Evolutionary conservation across 257 asterid genomes (phyloP), one percentile per base, ranked within the genome.

Genomic region (Misopates orontium): DNA sequence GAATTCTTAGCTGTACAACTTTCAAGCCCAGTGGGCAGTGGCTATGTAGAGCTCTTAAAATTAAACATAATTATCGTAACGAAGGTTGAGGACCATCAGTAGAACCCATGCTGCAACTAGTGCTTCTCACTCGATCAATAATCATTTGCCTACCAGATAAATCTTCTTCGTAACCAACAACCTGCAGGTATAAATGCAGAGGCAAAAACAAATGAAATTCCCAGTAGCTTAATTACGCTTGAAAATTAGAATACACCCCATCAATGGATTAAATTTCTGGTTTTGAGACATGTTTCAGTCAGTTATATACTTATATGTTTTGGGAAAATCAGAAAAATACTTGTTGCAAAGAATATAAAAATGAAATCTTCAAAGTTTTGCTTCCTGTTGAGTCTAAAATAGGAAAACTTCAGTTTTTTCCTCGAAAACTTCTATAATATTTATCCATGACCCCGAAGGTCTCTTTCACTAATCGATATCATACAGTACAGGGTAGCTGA

Each of bases 101-200:
- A 61, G 40, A 42, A 5, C 66, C 21, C 87, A 77, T 67, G 86
- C 95, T 78, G 64, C 86, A 83, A 76, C 85, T 77, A 19, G 94
- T 61, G 52, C 66, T 83, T 59, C 91, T 88, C 65, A 86, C 95
- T 82, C 99, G 78, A 64, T 93, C 99, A 14, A 93, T 86, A 56
- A 93, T 87, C 99, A 83, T 87, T 80, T 93, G 99, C 79, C 95
- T 73, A 31, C 99, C 99, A 25, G 96, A 90, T 67, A 93, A 75
- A 72, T 93, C 99, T 67, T 93, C 95, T 32, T 95, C 99, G 67
- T 93, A 93, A 55, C 94, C 87, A 75, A 93, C 96, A 44, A 93
- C 96, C 97, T 92, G 83, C 60, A 47, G 16, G 64, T 32, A 64
- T 45, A 28, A 56, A 70, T 12, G 57, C 67, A 62, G 40, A 62